These are phyloP conservation scores for Jaenimonas drosophilae DNA, from an alignment of 208 protist species.

Conservation along the genomic window DNA sequence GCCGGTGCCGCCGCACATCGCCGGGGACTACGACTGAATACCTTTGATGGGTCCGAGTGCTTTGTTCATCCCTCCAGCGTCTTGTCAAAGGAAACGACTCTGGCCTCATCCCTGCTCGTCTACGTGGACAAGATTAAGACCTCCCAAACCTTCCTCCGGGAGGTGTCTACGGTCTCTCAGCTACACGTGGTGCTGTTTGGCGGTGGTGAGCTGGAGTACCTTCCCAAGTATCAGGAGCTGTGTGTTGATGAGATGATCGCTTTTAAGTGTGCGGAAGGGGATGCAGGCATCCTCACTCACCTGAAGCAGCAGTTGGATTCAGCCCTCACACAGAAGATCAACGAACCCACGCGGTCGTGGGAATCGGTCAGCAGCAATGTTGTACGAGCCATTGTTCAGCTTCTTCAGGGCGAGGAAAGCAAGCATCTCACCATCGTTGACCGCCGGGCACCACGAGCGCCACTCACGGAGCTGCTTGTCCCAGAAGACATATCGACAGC, in stretches of 20 bases:
- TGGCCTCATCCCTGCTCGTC: slow-evolving; percentile 73
- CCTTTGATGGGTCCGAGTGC: slow-evolving; percentile 80
- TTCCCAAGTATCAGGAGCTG: slow-evolving; percentile 72
- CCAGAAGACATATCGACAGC: slow-evolving; percentile 10
- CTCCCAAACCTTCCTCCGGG: slow-evolving; percentile 82
- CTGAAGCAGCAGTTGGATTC: slow-evolving; percentile 83
- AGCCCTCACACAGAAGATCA: slow-evolving; percentile 78
- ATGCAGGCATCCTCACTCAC: slow-evolving; percentile 69
- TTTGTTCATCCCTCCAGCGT: slow-evolving; percentile 89
- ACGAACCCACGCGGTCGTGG: slow-evolving; percentile 71
- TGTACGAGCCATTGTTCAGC: slow-evolving; percentile 71
- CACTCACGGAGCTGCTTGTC: slow-evolving; percentile 31
- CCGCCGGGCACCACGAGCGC: slow-evolving; percentile 37
- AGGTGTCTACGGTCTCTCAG: slow-evolving; percentile 84
- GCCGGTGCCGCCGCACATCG: background rate
- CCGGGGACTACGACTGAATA: slow-evolving; percentile 16
- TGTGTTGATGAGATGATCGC: slow-evolving; percentile 72
- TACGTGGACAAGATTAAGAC: slow-evolving; percentile 95
- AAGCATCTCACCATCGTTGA: slow-evolving; percentile 51
- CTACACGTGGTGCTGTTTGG: slow-evolving; percentile 92
- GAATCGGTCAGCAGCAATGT: slow-evolving; percentile 73
- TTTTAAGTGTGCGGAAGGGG: slow-evolving; percentile 68
- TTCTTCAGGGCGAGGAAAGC: slow-evolving; percentile 55
- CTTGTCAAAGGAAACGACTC: slow-evolving; percentile 53
- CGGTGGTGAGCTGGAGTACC: slow-evolving; percentile 66